phyloP scores from a whole-genome alignment of 805 yeast genomes.

The Ogataea henricii region DNA sequence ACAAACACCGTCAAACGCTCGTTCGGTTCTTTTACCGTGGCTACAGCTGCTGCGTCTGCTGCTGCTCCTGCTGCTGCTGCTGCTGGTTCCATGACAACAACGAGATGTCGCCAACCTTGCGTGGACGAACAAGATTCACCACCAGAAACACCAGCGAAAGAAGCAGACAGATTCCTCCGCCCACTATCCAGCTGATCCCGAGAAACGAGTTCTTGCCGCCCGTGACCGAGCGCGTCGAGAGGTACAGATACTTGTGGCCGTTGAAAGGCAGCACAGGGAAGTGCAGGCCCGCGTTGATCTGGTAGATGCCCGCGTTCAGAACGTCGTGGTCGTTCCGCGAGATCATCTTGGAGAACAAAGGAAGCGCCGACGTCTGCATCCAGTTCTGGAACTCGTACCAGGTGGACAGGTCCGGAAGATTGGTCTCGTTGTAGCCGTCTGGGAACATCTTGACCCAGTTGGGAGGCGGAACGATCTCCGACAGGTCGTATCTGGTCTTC shows the following conservation, averaged over 20 bases:
- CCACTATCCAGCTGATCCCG: constrained; percentile 74
- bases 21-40: neutral
- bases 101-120: constrained; percentile 73
- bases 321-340: constrained; percentile 60
- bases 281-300: constrained; percentile 67
- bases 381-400: constrained; percentile 80
- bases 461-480: constrained; percentile 79
- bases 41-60: neutral
- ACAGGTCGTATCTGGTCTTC: constrained; percentile 59
- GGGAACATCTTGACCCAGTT: constrained; percentile 75
- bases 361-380: constrained; percentile 82
- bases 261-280: constrained; percentile 74
- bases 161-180: constrained; percentile 68
- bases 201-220: constrained; percentile 78
- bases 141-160: constrained; percentile 54
- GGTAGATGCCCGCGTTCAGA: constrained; percentile 60
- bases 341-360: constrained; percentile 65
- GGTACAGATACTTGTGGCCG: constrained; percentile 66
- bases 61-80: neutral
- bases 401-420: constrained; percentile 65
- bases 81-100: constrained; percentile 65
- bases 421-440: constrained; percentile 68
- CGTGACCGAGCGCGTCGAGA: constrained; percentile 69
- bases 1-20: neutral
- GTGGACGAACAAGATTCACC: constrained; percentile 62